Evolutionary conservation across 2,329 filamentous ascomycete species (phyloP), one percentile per base, ranked within the genome.

Genomic region (Fusarium sacchari): DNA sequence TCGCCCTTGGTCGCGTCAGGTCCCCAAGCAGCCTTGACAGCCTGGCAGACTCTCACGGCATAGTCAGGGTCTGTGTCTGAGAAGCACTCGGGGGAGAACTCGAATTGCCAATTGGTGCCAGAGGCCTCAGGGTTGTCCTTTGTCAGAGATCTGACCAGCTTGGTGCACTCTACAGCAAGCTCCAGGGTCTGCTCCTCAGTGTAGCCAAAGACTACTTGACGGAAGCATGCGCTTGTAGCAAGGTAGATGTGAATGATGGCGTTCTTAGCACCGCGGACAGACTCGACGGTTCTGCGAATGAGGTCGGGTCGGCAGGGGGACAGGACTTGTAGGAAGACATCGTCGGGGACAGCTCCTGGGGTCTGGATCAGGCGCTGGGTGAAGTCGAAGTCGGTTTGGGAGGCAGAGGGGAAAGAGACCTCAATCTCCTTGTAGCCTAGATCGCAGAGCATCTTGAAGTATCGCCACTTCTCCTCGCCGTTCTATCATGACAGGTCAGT

Each of bases 391-490:
- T 98, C 96, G 79, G 93, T 97, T 81, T 97, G 93, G 43, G 95
- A 97, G 20, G 96, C 95, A 1, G 95, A 97, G 56, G 96, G 96
- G 84, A 97, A 98, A 9, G 95, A 96, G 26, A 98, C 93, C 82
- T 98, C 96, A 75, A 98, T 98, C 84, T 98, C 96, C 85, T 98
- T 98, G 88, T 97, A 98, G 77, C 96, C 96, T 56, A 98, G 88
- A 70, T 96, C 91, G 79, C 92, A 90, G 60, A 98, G 90, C 94
- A 97, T 97, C 84, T 95, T 92, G 87, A 98, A 98, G 88, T 95
- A 98, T 70, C 88, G 87, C 90, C 93, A 96, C 85, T 98, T 98
- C 87, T 98, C 95, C 55, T 97, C 94, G 76, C 94, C 94, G 80
- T 94, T 96, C 94, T 96, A 78, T 49, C 40, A 63, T 30, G 26